Conservation (phyloP, 352 stramenopile species). For the Globisporangium abappressorium region DNA sequence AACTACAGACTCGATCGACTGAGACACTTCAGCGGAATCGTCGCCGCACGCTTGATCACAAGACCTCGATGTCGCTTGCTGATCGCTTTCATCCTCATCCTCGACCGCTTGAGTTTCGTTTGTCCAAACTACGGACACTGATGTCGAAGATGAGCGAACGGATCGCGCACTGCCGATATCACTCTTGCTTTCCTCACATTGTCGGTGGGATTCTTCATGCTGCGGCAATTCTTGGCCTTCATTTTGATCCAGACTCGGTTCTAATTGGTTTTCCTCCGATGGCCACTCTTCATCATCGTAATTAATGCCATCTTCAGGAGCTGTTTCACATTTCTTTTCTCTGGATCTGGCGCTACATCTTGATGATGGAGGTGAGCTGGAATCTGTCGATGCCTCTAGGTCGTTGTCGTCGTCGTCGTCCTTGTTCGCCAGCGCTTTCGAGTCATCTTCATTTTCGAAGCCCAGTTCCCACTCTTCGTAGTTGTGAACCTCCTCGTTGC, state of each 20-base stretch:
- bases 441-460: conserved; percentile 1
- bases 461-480: conserved; percentile 41
- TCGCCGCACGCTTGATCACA: background rate
- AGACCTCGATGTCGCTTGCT: background rate
- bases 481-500: conserved; percentile 30
- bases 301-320: background rate
- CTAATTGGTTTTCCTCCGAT: background rate
- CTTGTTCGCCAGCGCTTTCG: background rate
- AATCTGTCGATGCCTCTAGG: background rate
- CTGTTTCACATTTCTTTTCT: background rate
- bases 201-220: background rate
- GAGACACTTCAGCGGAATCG: background rate
- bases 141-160: background rate
- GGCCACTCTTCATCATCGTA: background rate
- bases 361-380: background rate
- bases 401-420: background rate
- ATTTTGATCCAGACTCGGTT: background rate
- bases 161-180: conserved; percentile 5
- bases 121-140: background rate
- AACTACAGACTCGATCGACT: background rate
- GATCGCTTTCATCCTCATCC: background rate
- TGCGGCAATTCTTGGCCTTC: background rate
- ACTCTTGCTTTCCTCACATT: background rate
- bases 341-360: background rate
- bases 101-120: background rate